These are phyloP conservation scores for Spergularia marina DNA, from an alignment of 148 eudicot genomes.

Conservation along the genomic window DNA sequence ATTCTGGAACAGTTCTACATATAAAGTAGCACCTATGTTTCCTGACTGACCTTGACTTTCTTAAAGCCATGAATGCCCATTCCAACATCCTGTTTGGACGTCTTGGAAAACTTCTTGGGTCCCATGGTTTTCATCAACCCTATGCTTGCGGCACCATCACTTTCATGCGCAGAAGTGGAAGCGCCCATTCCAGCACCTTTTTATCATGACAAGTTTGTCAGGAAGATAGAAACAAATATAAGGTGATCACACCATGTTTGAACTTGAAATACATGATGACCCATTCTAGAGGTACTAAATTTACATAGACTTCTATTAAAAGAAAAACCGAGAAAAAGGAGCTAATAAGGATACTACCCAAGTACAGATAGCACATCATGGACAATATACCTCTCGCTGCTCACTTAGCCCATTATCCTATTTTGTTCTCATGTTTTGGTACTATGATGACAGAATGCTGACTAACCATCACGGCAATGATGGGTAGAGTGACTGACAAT, in stretches of 20 bases:
- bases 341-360: background rate
- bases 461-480: background rate
- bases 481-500: background rate
- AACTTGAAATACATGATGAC: background rate
- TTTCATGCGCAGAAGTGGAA: conserved; percentile 39
- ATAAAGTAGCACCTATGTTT: background rate
- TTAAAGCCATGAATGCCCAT: conserved; percentile 32
- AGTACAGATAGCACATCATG: background rate
- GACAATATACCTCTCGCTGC: background rate
- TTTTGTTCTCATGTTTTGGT: background rate
- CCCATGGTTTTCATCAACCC: conserved; percentile 62
- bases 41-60: conserved; percentile 55
- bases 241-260: conserved; percentile 10
- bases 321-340: too few relatives aligned
- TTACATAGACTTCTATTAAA: background rate
- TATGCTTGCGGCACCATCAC: conserved; percentile 43
- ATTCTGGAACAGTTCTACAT: background rate
- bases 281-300: background rate
- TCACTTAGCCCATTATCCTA: background rate
- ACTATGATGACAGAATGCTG: background rate
- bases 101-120: conserved; percentile 58
- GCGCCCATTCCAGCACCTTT: conserved; percentile 37
- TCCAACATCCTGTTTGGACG: conserved; percentile 40
- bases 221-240: conserved; percentile 2
- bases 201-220: conserved; percentile 18